These are phyloP conservation scores for Tricholoma sp. DNA, from an alignment of 768 basidiomycete species.

Conservation along the genomic window DNA sequence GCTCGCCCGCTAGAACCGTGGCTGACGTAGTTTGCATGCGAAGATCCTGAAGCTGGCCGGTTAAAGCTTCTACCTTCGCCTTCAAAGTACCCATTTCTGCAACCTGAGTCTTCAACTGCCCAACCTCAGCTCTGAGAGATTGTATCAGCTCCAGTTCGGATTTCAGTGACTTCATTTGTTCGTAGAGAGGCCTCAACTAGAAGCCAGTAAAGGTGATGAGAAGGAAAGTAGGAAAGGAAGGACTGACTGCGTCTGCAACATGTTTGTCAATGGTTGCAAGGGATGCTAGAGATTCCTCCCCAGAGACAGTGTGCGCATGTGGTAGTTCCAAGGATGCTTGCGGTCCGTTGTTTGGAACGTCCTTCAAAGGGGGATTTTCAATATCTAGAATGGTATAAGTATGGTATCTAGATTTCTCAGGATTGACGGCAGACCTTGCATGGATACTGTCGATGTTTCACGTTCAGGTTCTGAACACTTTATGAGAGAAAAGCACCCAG, in stretches of 20 bases:
- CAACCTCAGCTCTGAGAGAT: slow-evolving; percentile 27
- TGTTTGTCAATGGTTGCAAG: slow-evolving; percentile 21
- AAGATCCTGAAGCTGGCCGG: slow-evolving; percentile 25
- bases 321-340: background rate
- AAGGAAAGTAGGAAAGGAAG: background rate
- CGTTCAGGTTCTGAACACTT: slow-evolving; percentile 16
- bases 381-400: background rate
- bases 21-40: slow-evolving; percentile 18
- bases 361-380: background rate
- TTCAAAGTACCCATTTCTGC: slow-evolving; percentile 29
- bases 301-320: background rate
- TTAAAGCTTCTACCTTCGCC: slow-evolving; percentile 31
- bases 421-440: background rate
- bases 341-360: background rate
- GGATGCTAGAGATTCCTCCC: slow-evolving; percentile 14
- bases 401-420: background rate
- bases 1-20: slow-evolving; percentile 17
- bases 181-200: slow-evolving; percentile 48
- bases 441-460: background rate
- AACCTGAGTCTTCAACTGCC: slow-evolving; percentile 28
- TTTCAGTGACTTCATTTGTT: slow-evolving; percentile 43
- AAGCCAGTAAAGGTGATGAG: slow-evolving; percentile 3
- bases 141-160: slow-evolving; percentile 37
- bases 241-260: slow-evolving; percentile 31
- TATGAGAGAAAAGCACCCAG: background rate